phyloP scores from a whole-genome alignment of 2,329 filamentous ascomycete genomes.

The Onygenales sp. region DNA sequence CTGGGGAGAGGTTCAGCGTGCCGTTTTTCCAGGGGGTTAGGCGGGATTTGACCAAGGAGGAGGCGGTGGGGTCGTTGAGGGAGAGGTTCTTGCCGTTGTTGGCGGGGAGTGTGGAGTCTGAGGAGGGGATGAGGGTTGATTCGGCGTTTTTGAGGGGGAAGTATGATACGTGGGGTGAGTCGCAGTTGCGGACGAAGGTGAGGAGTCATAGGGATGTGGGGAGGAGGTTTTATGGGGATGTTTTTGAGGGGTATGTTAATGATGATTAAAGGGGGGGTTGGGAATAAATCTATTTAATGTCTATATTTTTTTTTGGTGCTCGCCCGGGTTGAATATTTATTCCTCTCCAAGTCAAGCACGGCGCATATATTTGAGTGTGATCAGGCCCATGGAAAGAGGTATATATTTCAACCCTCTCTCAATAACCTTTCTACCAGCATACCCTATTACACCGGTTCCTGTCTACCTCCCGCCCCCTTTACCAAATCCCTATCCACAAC shows the following conservation, averaged over 20 bases:
- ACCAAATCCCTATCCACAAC: constrained; percentile 30
- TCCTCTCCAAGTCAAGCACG: no score
- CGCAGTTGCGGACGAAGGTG: constrained; percentile 46
- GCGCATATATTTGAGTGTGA: no score
- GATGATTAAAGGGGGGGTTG: constrained; percentile 21
- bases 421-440: no score
- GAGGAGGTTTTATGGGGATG: constrained; percentile 36
- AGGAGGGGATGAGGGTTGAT: constrained; percentile 33
- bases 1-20: constrained; percentile 31
- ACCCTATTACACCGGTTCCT: no score
- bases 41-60: constrained; percentile 35
- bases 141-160: constrained; percentile 41
- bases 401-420: no score
- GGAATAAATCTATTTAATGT: background rate
- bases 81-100: constrained; percentile 25
- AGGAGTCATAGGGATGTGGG: constrained; percentile 44
- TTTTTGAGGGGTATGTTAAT: constrained; percentile 41
- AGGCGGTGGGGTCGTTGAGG: constrained; percentile 32
- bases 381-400: no score
- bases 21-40: constrained; percentile 44
- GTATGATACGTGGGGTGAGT: constrained; percentile 48
- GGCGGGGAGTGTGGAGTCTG: constrained; percentile 21
- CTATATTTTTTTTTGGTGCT: no score
- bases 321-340: no score
- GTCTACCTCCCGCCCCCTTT: no score